These are phyloP conservation scores for Ganoderma boninense DNA, from an alignment of 1,284 basidiomycete species.

Conservation along the genomic window DNA sequence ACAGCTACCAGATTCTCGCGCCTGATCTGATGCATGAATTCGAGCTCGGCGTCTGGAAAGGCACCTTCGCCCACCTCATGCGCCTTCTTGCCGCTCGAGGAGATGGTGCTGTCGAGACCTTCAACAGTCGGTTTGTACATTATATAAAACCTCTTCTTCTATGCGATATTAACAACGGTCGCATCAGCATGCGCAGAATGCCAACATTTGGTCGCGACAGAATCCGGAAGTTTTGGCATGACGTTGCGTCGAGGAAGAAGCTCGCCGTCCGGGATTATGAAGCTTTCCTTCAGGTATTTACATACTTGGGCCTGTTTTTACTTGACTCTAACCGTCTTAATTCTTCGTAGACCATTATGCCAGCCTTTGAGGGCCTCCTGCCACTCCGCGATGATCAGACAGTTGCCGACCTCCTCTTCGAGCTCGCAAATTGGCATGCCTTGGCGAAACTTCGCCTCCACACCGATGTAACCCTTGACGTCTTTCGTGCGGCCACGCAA, in stretches of 20 bases:
- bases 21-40: conserved; percentile 49
- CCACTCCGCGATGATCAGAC: conserved; percentile 31
- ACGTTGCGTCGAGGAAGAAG: conserved; percentile 39
- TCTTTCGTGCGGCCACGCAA: conserved; percentile 28
- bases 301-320: no score
- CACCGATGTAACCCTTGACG: conserved; percentile 34
- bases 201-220: conserved; percentile 40
- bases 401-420: no score
- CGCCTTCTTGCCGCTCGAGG: conserved; percentile 8
- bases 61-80: conserved; percentile 25
- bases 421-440: conserved; percentile 42
- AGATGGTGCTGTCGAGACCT: conserved; percentile 2
- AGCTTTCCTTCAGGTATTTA: not conserved
- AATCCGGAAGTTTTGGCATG: conserved; percentile 37
- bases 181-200: conserved; percentile 34
- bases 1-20: conserved; percentile 38
- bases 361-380: conserved; percentile 41
- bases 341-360: conserved; percentile 33
- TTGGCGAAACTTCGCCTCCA: conserved; percentile 44
- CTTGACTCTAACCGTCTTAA: no score
- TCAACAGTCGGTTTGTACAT: conserved; percentile 30
- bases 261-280: conserved; percentile 39
- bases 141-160: not conserved
- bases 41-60: conserved; percentile 49
- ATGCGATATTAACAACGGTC: not conserved